Conservation (phyloP, 2,329 filamentous ascomycete species). For the Hymenoscyphus scutula region DNA sequence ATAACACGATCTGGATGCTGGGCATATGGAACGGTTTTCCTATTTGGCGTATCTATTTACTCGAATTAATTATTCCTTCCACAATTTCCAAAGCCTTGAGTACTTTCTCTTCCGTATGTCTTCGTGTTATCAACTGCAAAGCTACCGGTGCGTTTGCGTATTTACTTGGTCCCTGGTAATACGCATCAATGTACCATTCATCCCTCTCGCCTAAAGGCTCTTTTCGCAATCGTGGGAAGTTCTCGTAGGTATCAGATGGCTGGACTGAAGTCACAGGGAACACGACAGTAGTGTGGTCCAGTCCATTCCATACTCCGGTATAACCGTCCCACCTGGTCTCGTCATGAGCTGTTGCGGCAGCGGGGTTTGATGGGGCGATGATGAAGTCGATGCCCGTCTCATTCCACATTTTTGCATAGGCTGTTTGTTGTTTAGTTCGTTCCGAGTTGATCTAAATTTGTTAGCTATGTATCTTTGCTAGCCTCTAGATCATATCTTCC, state of each 20-base stretch:
- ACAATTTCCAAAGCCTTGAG: conserved; percentile 3
- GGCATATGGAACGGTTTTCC: not conserved
- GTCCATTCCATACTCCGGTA: conserved; percentile 60
- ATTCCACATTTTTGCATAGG: not conserved
- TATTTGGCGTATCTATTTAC: not conserved
- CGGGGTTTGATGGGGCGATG: not conserved
- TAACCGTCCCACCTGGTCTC: conserved; percentile 48
- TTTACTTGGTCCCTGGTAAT: not conserved
- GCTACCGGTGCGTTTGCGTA: not conserved
- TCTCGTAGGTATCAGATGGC: not conserved
- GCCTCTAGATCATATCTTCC: not conserved
- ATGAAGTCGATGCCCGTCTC: not conserved
- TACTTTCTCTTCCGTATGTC: not conserved
- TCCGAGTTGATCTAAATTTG: not conserved
- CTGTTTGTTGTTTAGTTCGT: conserved; percentile 1
- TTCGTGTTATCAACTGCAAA: not conserved
- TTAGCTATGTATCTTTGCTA: not conserved
- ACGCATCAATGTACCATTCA: not conserved
- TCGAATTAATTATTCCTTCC: not conserved
- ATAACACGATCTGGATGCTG: too few species aligned
- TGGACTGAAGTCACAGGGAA: conserved; percentile 43
- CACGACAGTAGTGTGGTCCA: conserved; percentile 57
- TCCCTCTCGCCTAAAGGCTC: not conserved
- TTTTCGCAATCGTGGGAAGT: not conserved
- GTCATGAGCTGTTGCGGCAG: not conserved